Percentiles rank a stretch among this genome's conserved stretches.
Conservation (phyloP, 495 filamentous ascomycete genomes). For the Xylaria sp. region DNA sequence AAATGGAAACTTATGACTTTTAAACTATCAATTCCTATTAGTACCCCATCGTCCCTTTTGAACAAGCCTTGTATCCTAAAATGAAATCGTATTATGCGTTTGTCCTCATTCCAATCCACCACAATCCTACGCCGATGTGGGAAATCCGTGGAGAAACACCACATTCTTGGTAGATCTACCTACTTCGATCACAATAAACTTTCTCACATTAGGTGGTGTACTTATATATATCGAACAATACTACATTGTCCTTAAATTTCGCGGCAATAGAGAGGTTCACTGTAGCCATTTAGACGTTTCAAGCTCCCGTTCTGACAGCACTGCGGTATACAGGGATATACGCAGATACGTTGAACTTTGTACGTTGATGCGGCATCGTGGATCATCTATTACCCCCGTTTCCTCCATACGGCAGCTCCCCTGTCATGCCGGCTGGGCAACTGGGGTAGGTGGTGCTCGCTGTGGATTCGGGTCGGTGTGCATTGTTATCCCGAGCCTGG, state of each 20-base stretch:
- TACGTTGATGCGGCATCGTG: constrained; percentile 2
- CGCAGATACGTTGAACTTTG: not conserved
- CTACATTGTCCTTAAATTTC: not conserved
- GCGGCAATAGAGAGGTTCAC: not conserved
- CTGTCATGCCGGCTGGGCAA: not conserved
- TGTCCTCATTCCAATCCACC: not conserved
- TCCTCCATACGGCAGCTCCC: constrained; percentile 16
- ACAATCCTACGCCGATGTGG: not conserved
- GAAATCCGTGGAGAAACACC: not conserved
- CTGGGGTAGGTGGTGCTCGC: constrained; percentile 7
- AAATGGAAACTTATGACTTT: too few species aligned
- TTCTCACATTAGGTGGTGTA: not conserved
- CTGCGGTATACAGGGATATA: not conserved
- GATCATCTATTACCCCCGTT: not conserved
- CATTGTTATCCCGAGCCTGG: constrained; percentile 6
- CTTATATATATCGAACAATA: not conserved
- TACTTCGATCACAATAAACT: too few species aligned
- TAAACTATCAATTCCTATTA: not conserved
- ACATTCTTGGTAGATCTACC: not conserved
- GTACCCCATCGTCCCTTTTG: not conserved
- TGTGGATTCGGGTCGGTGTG: constrained; percentile 4
- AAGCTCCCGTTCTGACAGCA: not conserved
- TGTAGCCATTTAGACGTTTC: not conserved
- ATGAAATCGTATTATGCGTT: not conserved
- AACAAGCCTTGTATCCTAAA: not conserved